Evolutionary conservation across 257 asterid species (phyloP).

Genomic region (Eucommia ulmoides): DNA sequence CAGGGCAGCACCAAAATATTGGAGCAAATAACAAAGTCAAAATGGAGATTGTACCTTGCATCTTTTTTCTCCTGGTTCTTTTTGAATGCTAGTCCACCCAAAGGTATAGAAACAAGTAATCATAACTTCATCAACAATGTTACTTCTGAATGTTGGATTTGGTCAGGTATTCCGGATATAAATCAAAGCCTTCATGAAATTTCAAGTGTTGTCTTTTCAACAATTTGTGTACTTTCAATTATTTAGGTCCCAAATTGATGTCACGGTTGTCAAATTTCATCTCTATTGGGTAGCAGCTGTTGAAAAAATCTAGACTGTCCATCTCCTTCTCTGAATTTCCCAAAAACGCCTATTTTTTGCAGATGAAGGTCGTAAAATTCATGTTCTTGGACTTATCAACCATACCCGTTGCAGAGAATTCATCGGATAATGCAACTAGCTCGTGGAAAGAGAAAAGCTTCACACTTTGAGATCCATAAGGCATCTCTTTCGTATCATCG

Average conservation of each 20-base stretch:
- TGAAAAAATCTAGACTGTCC: conserved; percentile 36
- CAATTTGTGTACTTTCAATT: conserved; percentile 24
- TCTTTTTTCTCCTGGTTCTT: too few relatives aligned
- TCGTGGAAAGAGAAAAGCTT: conserved; percentile 25
- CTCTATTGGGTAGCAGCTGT: conserved; percentile 46
- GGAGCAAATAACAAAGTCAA: too few relatives aligned
- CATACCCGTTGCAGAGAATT: conserved; percentile 7
- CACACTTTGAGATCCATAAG: conserved; percentile 9
- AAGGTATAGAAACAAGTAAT: too few relatives aligned
- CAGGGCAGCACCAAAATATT: too few relatives aligned
- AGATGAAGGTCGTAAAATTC: conserved; percentile 29
- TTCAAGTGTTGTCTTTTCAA: conserved; percentile 36
- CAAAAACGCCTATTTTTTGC: conserved; percentile 21
- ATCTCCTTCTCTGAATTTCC: conserved; percentile 18
- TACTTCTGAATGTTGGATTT: not conserved
- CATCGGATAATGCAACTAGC: conserved; percentile 26
- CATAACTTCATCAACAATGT: too few relatives aligned
- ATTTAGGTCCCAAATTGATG: conserved; percentile 23
- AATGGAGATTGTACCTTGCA: too few relatives aligned
- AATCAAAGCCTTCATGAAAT: conserved; percentile 29
- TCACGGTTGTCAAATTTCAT: conserved; percentile 26
- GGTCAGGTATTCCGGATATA: conserved; percentile 42
- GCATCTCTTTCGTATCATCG: conserved; percentile 33
- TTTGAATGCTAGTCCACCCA: too few relatives aligned
- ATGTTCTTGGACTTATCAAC: conserved; percentile 10